phyloP scores from a whole-genome alignment of 306 rosid genomes.

The Dryas octopetala region DNA sequence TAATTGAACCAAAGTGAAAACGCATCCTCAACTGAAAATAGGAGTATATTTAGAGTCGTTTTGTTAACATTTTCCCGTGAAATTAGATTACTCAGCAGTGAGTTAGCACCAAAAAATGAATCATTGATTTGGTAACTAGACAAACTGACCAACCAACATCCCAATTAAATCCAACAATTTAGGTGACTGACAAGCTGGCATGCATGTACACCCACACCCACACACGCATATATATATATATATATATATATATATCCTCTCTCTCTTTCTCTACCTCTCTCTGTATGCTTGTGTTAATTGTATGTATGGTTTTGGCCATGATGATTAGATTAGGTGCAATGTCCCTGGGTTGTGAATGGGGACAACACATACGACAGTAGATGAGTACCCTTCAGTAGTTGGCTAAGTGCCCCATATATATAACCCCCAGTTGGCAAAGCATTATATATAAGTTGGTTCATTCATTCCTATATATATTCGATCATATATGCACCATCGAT shows the following conservation, averaged over 20 bases:
- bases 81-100: too few species aligned
- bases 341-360: not conserved
- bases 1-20: too few species aligned
- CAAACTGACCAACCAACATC: conserved; percentile 13
- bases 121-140: not conserved
- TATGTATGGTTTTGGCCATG: not conserved
- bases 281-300: not conserved
- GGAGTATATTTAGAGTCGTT: too few species aligned
- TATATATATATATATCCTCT: not conserved
- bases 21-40: too few species aligned
- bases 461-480: not conserved
- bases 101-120: too few species aligned
- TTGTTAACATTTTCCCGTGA: too few species aligned
- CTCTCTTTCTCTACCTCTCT: not conserved
- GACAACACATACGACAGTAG: not conserved
- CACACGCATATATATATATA: too few species aligned
- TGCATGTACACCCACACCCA: not conserved
- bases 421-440: conserved; percentile 3
- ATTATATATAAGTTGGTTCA: not conserved
- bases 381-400: too few species aligned
- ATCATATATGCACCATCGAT: not conserved
- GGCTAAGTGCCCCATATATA: too few species aligned
- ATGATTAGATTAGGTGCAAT: conserved; percentile 1
- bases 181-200: conserved; percentile 19
- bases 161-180: not conserved